A percentile compares a stretch with the other conserved stretches of the same genome.
phyloP scores from a whole-genome alignment of 805 yeast genomes.

The Barnettozyma salicaria region DNA sequence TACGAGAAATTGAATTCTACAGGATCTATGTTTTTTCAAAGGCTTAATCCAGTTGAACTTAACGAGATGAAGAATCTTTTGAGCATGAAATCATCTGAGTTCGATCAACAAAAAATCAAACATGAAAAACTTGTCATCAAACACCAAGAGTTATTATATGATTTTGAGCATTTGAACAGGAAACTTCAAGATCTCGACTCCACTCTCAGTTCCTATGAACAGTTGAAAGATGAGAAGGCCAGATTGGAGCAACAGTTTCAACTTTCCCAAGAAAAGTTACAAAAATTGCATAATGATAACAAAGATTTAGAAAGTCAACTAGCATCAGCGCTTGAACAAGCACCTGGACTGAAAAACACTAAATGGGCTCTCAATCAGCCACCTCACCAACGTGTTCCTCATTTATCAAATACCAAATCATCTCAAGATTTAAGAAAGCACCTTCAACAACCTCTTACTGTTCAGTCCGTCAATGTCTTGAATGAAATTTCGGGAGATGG shows the following conservation, averaged over 20 bases:
- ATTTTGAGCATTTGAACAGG: constrained; percentile 4
- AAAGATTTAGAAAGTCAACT: constrained; percentile 5
- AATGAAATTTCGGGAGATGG: constrained; percentile 16
- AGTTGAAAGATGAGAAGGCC: constrained; percentile 2
- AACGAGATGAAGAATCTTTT: constrained; percentile 2
- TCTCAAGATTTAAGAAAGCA: constrained; percentile 9
- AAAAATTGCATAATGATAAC: constrained; percentile 5
- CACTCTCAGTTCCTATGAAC: constrained; percentile 2
- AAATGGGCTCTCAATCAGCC: not conserved
- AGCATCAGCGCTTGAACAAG: constrained; percentile 2
- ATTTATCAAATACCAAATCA: constrained; percentile 2
- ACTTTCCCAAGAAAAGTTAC: constrained; percentile 7
- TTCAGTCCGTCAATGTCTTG: not conserved
- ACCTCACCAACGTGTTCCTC: constrained; percentile 1
- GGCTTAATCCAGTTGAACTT: constrained; percentile 12
- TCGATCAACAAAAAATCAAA: constrained; percentile 4
- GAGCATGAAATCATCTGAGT: not conserved
- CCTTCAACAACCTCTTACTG: not conserved
- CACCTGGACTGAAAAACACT: not conserved
- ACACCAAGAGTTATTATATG: constrained; percentile 6
- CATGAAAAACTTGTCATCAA: constrained; percentile 3
- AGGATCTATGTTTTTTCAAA: constrained; percentile 21
- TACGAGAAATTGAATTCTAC: constrained; percentile 31
- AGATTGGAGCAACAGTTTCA: constrained; percentile 6
- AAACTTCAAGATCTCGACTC: not conserved